Conservation (phyloP, 352 stramenopile species). For the Pythium dissotocum region DNA sequence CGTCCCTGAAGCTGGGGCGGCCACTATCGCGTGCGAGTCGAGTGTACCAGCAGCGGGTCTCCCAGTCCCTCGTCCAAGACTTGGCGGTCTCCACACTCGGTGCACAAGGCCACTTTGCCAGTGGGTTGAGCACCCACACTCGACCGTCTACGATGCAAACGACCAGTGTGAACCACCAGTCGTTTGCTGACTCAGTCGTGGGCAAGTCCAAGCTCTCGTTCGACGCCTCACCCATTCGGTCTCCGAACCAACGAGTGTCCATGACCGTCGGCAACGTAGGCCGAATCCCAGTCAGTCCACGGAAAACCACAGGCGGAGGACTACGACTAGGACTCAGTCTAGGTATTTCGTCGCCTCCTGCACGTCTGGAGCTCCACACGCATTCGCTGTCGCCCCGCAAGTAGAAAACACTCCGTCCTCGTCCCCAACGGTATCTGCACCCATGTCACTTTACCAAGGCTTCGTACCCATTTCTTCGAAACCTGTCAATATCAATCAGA, state of each 20-base stretch:
- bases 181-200: constrained; percentile 4
- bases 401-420: neutral
- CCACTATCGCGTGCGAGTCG: constrained; percentile 11
- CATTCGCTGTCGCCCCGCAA: neutral
- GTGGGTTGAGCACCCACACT: neutral
- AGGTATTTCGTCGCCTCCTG: constrained; percentile 5
- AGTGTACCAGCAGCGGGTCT: constrained; percentile 14
- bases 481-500: neutral
- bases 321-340: neutral
- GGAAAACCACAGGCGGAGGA: neutral
- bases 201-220: constrained; percentile 5
- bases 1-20: constrained; percentile 9
- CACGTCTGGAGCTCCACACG: constrained; percentile 3
- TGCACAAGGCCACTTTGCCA: neutral
- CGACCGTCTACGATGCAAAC: neutral
- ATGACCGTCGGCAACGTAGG: neutral
- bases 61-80: constrained; percentile 9
- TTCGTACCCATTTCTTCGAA: constrained; percentile 7
- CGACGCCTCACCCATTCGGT: neutral
- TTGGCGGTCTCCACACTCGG: constrained; percentile 15
- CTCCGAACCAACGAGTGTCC: neutral
- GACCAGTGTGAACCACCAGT: neutral
- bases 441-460: neutral
- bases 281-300: constrained; percentile 1
- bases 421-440: neutral